Evolutionary conservation across 768 basidiomycete species (phyloP), one percentile per base, ranked within the genome.

Genomic region (Mycena capillaripes): DNA sequence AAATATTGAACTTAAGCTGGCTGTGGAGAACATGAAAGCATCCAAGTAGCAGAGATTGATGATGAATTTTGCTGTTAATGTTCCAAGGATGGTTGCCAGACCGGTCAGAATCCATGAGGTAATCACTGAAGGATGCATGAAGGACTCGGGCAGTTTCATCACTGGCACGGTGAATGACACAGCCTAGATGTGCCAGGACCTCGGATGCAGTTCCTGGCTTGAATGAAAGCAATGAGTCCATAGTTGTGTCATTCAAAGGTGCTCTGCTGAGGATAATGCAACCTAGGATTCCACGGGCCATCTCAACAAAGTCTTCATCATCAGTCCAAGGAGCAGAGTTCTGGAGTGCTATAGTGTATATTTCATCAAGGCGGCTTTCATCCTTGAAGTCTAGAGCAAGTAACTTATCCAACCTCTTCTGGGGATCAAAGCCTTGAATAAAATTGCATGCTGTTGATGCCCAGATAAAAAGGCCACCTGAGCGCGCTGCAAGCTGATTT

Each of bases 391-490:
- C 16, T 4, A 36, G 17, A 4, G 25, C 25, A 8, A 60, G 42
- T 6, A 60, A 2, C 1, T 2, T 25, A 2, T 42, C 27, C 6
- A 60, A 40, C 6, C 21, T 25, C 25, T 60, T 30, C 7, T 42
- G 14, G 3, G 40, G 40, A 25, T 60, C 5, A 25, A 7, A 44
- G 16, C 16, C 29, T 2, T 21, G 23, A 29, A 78, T 76, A 44
- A 76, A 78, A 25, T 62, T 67, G 38, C 40, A 55, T 2, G 78
- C 78, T 10, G 73, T 77, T 2, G 76, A 65, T 23, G 76, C 76
- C 78, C 78, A 79, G n/a, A 77, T 73, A 66, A 79, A 78, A 5
- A 79, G 65, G 5, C 77, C 77, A 12, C 48, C 60, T 6, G 77
- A 48, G 3, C 19, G 52, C 6, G 16, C n/a, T 1, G 67, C 66